Evolutionary conservation across 352 stramenopile species (phyloP), one percentile per base, ranked within the genome.

Genomic region (Pythium periplocum): DNA sequence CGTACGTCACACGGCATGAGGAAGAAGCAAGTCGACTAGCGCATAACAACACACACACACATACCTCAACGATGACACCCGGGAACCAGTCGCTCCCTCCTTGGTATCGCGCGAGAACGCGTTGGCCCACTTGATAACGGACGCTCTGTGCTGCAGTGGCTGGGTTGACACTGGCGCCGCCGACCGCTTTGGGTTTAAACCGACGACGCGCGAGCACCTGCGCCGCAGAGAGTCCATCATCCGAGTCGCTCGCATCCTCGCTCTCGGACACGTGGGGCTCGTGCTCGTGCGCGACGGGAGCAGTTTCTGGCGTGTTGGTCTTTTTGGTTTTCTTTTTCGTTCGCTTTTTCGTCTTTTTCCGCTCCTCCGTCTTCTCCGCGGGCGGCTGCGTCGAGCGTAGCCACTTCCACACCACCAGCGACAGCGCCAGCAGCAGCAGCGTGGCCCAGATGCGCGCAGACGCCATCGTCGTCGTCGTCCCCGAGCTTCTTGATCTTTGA

Each of bases 21-120:
- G 17, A 26, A 26, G 17, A 26, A 26, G 17, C 17, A 26, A 26
- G 17, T 26, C 17, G 17, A 26, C 17, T 26, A 26, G 17, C 17
- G 17, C 17, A 26, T 26, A 26, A 26, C 17, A 26, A 26, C 0
- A 26, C 17, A 26, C 17, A 26, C 17, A 26, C 17, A 26, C 17
- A 30, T 57, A 86, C 80, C 75, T 91, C 82, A 3, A 75, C 43
- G 32, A 93, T 69, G 4, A 50, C 75, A 3, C 76, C 80, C 2
- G 76, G 78, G 43, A 90, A 90, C 80, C 78, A 91, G 12, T 79
- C 57, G 2, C 45, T 51, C 1, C 74, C 74, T 46, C 71, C 59
- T n/a, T 77, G 53, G 51, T 84, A 93, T 33, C 76, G 69, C 5
- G 76, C 83, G 8, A 88, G 32, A 6, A 93, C 80, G 7, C 70